These are phyloP conservation scores for Saccharomycopsis schoenii DNA, from an alignment of 805 yeast genomes.

Conservation along the genomic window DNA sequence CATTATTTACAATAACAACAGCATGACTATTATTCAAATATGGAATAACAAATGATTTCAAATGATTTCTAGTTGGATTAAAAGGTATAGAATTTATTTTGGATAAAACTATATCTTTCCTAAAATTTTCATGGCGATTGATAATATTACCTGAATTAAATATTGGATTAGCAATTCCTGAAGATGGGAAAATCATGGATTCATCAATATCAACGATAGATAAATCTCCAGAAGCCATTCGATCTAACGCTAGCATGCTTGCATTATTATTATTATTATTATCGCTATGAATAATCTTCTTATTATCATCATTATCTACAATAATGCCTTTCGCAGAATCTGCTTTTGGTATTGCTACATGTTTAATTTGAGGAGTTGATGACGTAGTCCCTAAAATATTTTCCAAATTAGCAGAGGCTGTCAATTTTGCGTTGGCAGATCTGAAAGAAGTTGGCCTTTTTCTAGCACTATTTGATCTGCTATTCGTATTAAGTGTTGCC, in stretches of 20 bases:
- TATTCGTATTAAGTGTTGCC: neutral
- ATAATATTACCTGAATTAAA: neutral
- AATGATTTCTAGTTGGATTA: conserved; percentile 23
- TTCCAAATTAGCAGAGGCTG: conserved; percentile 16
- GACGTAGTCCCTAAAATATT: neutral
- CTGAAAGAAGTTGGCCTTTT: conserved; percentile 21
- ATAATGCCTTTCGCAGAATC: neutral
- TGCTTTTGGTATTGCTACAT: neutral
- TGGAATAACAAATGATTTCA: conserved; percentile 31
- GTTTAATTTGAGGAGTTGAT: neutral
- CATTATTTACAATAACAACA: conserved; percentile 41
- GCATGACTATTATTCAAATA: conserved; percentile 48
- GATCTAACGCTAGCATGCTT: conserved; percentile 30
- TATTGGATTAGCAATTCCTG: neutral
- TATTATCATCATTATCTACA: neutral
- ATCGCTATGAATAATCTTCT: neutral
- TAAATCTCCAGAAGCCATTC: conserved; percentile 35
- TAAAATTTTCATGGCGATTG: conserved; percentile 13
- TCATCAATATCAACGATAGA: conserved; percentile 23
- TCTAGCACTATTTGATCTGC: conserved; percentile 15
- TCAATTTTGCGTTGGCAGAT: conserved; percentile 1
- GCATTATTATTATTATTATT: neutral
- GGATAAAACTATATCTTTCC: conserved; percentile 66
- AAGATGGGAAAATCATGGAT: neutral
- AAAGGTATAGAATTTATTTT: conserved; percentile 36